A percentile compares a stretch with the other conserved stretches of the same genome.
These are phyloP conservation scores for Debaryomyces fabryi DNA, from an alignment of 1,139 yeast genomes.

Conservation along the genomic window DNA sequence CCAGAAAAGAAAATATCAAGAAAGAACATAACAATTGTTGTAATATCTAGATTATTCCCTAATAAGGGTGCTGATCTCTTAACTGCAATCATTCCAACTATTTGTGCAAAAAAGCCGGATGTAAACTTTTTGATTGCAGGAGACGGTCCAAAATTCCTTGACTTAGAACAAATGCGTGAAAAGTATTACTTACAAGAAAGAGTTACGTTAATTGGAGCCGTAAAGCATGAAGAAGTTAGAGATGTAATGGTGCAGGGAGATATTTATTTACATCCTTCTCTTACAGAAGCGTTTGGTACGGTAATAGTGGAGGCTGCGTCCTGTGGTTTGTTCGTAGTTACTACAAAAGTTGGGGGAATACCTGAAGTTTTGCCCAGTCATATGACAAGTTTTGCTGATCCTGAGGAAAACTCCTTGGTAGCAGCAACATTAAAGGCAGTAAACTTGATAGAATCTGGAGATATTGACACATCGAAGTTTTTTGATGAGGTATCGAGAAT, in stretches of 20 bases:
- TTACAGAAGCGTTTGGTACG: conserved; percentile 98
- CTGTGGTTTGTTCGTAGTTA: conserved; percentile 90
- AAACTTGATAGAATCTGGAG: conserved; percentile 52
- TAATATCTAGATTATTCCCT: conserved; percentile 88
- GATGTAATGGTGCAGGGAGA: conserved; percentile 94
- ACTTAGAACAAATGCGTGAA: conserved; percentile 94
- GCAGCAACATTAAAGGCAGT: conserved; percentile 71
- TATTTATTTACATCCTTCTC: conserved; percentile 88
- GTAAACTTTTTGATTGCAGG: conserved; percentile 91
- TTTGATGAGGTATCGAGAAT: conserved; percentile 76
- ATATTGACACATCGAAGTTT: conserved; percentile 72
- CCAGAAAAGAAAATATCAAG: conserved; percentile 5
- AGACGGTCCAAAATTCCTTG: conserved; percentile 94
- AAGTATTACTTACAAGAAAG: conserved; percentile 82
- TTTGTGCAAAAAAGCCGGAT: conserved; percentile 64
- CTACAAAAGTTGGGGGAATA: conserved; percentile 96
- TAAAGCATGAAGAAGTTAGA: conserved; percentile 89
- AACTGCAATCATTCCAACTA: conserved; percentile 81
- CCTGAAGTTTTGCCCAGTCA: conserved; percentile 94
- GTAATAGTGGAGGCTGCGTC: conserved; percentile 97
- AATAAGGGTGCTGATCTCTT: conserved; percentile 94
- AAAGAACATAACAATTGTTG: conserved; percentile 71
- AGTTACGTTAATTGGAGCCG: conserved; percentile 82
- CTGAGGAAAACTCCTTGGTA: conserved; percentile 77
- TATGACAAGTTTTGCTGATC: conserved; percentile 92